Evolutionary conservation across 805 yeast genomes (phyloP), one percentile per base, ranked within the genome.

Genomic region (Ogataea wickerhamii): DNA sequence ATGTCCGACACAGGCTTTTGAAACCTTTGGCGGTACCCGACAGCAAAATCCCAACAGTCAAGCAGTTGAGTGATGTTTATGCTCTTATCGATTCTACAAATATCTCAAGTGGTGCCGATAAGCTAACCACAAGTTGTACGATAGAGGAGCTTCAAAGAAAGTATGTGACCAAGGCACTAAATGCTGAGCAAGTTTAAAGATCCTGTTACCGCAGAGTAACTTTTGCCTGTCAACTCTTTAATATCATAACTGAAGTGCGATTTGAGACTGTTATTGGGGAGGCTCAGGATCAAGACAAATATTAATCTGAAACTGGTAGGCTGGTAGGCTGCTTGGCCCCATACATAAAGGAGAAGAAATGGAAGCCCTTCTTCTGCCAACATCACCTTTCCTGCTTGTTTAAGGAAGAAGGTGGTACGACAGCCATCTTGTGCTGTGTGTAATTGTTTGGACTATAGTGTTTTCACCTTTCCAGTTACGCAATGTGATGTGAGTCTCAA

Each of bases 131-230:
- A 2, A 18, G 39, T 31, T 29, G 13, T 41, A 4, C 35, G 3
- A 40, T 40, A 17, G 23, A 19, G 18, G 26, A 32, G 21, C 37
- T 40, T 5, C 44, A 28, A 8, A n/a, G 25, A 7, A 22, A 29
- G 14, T 40, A 40, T 16, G 28, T 6, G 5, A 4, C 16, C 3
- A 66, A 66, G 14, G 56, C 61, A 37, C 63, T 67, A 56, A 58
- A 67, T 2, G 55, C 80, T 2, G 54, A 57, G 1, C 67, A 73
- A 30, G 80, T 79, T 3, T 61, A 73, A 1, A 57, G 55, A 6
- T 82, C 83, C 1, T 79, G 71, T 53, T 69, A 76, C 41, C 77
- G 78, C 48, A 56, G 84, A 31, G 76, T 82, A 4, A 67, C 78
- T 2, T 58, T 75, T 13, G 79, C 78, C 0, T 82, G 77, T 41